These are phyloP conservation scores for Amoebophrya sp. DNA, from an alignment of 169 alveolate species.

Conservation along the genomic window DNA sequence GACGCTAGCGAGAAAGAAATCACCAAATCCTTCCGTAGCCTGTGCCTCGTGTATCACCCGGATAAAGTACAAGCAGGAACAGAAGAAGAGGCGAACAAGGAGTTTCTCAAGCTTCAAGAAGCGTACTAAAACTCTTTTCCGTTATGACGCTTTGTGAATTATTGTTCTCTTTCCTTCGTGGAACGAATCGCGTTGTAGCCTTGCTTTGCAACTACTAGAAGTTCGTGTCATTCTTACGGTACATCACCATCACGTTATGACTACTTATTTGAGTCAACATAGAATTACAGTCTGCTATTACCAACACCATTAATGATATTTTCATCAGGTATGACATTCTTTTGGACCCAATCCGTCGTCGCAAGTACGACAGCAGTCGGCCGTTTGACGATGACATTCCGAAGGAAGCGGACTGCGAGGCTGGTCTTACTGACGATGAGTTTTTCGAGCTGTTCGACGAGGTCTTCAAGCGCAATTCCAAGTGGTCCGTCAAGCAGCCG, in stretches of 20 bases:
- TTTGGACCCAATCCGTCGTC: conserved; percentile 64
- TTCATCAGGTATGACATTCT: background rate
- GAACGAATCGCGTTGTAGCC: background rate
- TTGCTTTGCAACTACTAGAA: background rate
- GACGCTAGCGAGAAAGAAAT: conserved; percentile 43
- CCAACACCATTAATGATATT: background rate
- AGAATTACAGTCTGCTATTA: background rate
- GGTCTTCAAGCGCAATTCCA: conserved; percentile 65
- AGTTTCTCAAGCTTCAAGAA: conserved; percentile 67
- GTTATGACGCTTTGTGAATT: background rate
- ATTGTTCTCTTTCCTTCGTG: background rate
- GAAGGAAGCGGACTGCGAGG: conserved; percentile 40
- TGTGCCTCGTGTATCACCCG: conserved; percentile 52
- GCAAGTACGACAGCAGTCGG: conserved; percentile 70
- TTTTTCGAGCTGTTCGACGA: conserved; percentile 57
- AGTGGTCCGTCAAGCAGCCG: conserved; percentile 56
- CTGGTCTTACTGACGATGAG: conserved; percentile 42
- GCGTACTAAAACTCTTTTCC: conserved; percentile 72
- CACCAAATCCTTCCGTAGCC: conserved; percentile 40
- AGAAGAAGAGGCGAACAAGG: background rate
- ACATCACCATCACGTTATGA: background rate
- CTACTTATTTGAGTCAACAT: background rate
- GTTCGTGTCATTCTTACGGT: background rate
- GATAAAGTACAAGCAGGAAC: conserved; percentile 39
- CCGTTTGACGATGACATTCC: conserved; percentile 80